These are phyloP conservation scores for Leucocoprinus sp. DNA, from an alignment of 768 basidiomycete species.

Conservation along the genomic window DNA sequence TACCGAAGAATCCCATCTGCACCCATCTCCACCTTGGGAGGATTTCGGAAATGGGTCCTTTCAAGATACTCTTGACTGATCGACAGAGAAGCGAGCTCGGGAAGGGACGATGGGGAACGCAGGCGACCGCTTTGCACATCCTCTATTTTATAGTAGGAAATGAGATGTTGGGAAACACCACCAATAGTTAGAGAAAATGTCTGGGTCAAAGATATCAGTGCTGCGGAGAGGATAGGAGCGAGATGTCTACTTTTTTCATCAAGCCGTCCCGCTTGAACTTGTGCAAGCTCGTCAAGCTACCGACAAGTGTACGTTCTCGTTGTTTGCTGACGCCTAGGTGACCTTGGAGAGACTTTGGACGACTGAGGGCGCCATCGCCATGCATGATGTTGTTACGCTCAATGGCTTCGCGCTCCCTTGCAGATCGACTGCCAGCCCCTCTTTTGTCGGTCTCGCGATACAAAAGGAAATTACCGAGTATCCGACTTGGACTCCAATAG, in stretches of 20 bases:
- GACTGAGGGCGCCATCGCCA: constrained; percentile 44
- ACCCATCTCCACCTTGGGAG: constrained; percentile 82
- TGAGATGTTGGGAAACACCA: constrained; percentile 84
- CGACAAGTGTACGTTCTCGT: constrained; percentile 76
- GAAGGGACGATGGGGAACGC: constrained; percentile 78
- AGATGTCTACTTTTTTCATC: constrained; percentile 83
- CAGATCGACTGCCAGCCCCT: constrained; percentile 53
- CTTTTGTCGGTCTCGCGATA: constrained; percentile 92
- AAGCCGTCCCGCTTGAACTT: constrained; percentile 90
- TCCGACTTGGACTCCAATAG: constrained; percentile 90
- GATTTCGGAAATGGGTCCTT: constrained; percentile 85
- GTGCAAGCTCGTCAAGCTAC: constrained; percentile 87
- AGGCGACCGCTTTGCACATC: constrained; percentile 88
- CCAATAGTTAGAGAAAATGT: constrained; percentile 86
- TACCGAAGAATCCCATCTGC: constrained; percentile 78
- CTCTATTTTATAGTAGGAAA: constrained; percentile 90
- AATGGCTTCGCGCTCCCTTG: constrained; percentile 25
- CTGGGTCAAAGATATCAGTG: constrained; percentile 29
- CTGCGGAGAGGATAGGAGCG: constrained; percentile 5
- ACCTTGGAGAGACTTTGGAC: constrained; percentile 45
- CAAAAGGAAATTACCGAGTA: constrained; percentile 89
- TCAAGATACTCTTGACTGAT: constrained; percentile 86
- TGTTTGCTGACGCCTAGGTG: constrained; percentile 54
- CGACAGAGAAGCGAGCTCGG: constrained; percentile 79
- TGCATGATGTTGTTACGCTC: constrained; percentile 19